A percentile compares a stretch with the other conserved stretches of the same genome.
phyloP scores from a whole-genome alignment of 768 basidiomycete genomes.

The Phylloporus sp. region DNA sequence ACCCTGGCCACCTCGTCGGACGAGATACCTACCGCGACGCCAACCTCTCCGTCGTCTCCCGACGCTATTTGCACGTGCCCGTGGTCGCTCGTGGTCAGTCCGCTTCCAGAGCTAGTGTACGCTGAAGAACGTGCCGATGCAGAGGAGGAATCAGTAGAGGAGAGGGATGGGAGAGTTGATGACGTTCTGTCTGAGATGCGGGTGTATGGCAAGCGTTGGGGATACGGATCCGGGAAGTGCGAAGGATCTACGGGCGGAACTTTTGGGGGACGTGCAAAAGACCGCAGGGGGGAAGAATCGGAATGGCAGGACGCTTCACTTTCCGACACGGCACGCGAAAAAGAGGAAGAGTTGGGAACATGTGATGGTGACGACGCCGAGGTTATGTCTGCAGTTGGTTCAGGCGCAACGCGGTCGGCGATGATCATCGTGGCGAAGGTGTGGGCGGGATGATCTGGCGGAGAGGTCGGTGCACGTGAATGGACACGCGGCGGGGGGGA shows the following conservation, averaged over 20 bases:
- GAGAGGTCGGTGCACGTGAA: constrained; percentile 39
- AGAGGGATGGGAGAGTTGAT: constrained; percentile 52
- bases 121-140: constrained; percentile 72
- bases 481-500: constrained; percentile 28
- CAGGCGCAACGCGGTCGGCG: constrained; percentile 10
- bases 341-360: no score
- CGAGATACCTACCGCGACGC: constrained; percentile 53
- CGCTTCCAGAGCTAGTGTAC: constrained; percentile 68
- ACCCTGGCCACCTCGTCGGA: constrained; percentile 63
- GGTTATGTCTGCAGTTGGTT: constrained; percentile 14
- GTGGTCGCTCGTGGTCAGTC: constrained; percentile 54
- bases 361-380: constrained; percentile 23
- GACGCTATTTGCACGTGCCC: constrained; percentile 63
- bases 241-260: constrained; percentile 52
- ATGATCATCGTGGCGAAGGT: constrained; percentile 19
- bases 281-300: constrained; percentile 32
- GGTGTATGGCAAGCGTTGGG: constrained; percentile 49
- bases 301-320: constrained; percentile 35
- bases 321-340: constrained; percentile 36
- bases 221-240: constrained; percentile 69
- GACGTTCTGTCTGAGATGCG: constrained; percentile 32
- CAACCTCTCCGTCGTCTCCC: constrained; percentile 49
- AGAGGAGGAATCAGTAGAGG: constrained; percentile 66
- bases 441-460: constrained; percentile 17
- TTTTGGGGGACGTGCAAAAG: constrained; percentile 43